phyloP scores from a whole-genome alignment of 2,329 filamentous ascomycete species.

The Ilyonectria sp. region DNA sequence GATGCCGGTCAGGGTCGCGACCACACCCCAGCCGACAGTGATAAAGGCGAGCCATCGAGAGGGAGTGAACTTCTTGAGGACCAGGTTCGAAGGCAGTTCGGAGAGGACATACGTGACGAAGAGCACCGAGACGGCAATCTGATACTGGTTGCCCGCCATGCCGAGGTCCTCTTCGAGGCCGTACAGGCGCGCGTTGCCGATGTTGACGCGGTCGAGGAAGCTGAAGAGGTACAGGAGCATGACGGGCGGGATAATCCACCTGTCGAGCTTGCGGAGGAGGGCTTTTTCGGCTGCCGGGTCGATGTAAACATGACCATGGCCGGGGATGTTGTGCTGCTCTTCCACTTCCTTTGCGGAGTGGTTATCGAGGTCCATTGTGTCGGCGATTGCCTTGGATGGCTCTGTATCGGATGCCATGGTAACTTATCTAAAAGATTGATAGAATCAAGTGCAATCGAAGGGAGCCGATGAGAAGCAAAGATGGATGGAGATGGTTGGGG shows the following conservation, averaged over 20 bases:
- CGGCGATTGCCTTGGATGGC: too few species aligned
- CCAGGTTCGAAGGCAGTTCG: conserved; percentile 76
- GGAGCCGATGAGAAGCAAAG: too few species aligned
- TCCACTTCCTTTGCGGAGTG: too few species aligned
- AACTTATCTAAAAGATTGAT: too few species aligned
- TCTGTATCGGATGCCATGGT: too few species aligned
- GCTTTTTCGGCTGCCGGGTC: too few species aligned
- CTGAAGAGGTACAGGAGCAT: conserved; percentile 82
- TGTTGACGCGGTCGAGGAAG: conserved; percentile 84
- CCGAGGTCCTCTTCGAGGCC: conserved; percentile 74
- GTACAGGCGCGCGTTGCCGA: conserved; percentile 80
- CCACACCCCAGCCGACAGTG: conserved; percentile 74
- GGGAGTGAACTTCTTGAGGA: conserved; percentile 75
- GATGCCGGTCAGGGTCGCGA: conserved; percentile 79
- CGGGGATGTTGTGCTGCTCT: too few species aligned
- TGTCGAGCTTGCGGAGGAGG: conserved; percentile 73
- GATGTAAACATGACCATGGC: too few species aligned
- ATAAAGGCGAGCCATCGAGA: conserved; percentile 77
- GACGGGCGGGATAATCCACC: conserved; percentile 75
- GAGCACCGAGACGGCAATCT: conserved; percentile 76
- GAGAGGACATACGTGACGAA: conserved; percentile 76
- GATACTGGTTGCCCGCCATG: conserved; percentile 75
- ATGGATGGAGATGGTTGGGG: too few species aligned
- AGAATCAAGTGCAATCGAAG: too few species aligned
- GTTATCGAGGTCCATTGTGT: too few species aligned